Percentiles rank a stretch among this genome's conserved stretches.
Evolutionary conservation across 129 eudicot genomes (phyloP).

Genomic region (Daucus carota): DNA sequence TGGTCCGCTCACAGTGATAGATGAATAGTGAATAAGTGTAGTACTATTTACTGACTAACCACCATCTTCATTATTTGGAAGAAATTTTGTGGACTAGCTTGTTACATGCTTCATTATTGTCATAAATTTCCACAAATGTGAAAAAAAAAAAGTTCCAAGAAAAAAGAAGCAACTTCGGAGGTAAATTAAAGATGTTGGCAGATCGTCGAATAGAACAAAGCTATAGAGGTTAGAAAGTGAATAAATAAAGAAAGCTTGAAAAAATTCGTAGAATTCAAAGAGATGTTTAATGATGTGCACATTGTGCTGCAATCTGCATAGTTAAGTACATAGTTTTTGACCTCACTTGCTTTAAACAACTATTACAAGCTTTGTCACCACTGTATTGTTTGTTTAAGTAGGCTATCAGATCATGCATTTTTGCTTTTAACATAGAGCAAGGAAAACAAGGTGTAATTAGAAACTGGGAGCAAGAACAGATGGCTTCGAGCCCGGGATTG

Average conservation of each 20-base stretch:
- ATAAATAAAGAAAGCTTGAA: not conserved
- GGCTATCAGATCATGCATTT: not conserved
- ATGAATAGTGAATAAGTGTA: too few relatives aligned
- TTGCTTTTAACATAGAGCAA: not conserved
- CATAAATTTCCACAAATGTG: too few relatives aligned
- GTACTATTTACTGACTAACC: not conserved
- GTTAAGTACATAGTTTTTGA: not conserved
- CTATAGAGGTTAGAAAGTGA: not conserved
- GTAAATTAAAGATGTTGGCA: not conserved
- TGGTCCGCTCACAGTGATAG: not conserved
- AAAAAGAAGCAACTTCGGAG: too few relatives aligned
- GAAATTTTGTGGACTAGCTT: too few relatives aligned
- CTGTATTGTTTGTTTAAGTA: not conserved
- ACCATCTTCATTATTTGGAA: too few relatives aligned
- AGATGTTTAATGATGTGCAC: not conserved
- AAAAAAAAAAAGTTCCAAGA: too few relatives aligned
- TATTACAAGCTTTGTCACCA: not conserved
- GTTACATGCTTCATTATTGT: too few relatives aligned
- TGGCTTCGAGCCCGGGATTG: conserved; percentile 39
- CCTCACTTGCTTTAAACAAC: not conserved
- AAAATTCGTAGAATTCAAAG: not conserved
- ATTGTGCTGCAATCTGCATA: not conserved
- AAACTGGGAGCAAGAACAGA: not conserved
- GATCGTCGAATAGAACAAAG: not conserved
- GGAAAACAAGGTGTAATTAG: not conserved